Percentiles rank a stretch among this genome's conserved stretches.
Evolutionary conservation across 73 alveolate genomes (phyloP).

Genomic region (Halteria grandinella): DNA sequence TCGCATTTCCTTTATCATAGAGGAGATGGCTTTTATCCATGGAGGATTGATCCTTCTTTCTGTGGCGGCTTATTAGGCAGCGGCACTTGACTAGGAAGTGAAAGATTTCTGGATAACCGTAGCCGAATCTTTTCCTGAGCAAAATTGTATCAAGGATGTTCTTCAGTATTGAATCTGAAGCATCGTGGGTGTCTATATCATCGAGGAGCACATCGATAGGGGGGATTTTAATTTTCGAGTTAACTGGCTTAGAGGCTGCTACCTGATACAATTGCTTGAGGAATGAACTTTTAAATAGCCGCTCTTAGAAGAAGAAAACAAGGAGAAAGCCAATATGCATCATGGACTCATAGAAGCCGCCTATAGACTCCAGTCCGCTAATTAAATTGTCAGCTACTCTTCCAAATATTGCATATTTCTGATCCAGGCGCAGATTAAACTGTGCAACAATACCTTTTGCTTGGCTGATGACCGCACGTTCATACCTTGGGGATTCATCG

Average conservation of each 20-base stretch:
- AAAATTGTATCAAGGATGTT: not conserved
- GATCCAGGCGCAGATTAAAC: not conserved
- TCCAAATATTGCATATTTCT: constrained; percentile 9
- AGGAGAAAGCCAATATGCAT: constrained; percentile 11
- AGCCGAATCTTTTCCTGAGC: constrained; percentile 19
- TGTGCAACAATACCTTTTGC: not conserved
- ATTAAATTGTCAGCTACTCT: constrained; percentile 24
- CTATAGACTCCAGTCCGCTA: constrained; percentile 11
- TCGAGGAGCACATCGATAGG: too few species aligned
- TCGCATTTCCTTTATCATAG: constrained; percentile 39
- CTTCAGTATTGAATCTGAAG: not conserved
- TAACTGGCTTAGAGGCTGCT: not conserved
- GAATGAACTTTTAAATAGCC: constrained; percentile 38
- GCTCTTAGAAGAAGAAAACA: constrained; percentile 25
- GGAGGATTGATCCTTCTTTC: not conserved
- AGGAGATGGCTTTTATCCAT: not conserved
- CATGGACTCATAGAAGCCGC: constrained; percentile 33
- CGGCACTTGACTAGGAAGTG: not conserved
- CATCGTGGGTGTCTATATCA: not conserved
- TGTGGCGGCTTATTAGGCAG: not conserved
- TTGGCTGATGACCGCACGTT: not conserved
- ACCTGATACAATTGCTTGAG: constrained; percentile 12
- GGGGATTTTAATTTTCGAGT: not conserved
- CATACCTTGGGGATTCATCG: not conserved
- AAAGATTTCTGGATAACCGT: not conserved